These are phyloP conservation scores for Inosperma sp. DNA, from an alignment of 768 basidiomycete species.

Conservation along the genomic window DNA sequence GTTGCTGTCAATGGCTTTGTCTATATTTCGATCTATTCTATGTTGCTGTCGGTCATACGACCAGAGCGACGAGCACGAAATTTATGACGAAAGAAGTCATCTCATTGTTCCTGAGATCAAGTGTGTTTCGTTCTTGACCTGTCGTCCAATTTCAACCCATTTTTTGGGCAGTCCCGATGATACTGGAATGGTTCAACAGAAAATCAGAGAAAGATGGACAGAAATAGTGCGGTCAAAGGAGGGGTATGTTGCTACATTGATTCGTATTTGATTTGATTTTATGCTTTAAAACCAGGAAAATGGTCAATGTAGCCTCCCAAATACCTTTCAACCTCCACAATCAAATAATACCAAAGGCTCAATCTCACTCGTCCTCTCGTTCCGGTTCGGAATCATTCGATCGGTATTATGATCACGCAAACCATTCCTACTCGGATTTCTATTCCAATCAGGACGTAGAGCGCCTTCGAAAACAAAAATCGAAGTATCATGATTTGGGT, in stretches of 20 bases:
- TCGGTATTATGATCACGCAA: conserved; percentile 14
- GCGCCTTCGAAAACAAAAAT: conserved; percentile 16
- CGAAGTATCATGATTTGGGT: conserved; percentile 9
- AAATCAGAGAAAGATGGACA: conserved; percentile 49
- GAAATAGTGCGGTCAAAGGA: conserved; percentile 58
- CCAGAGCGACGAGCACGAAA: conserved; percentile 12
- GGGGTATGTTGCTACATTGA: conserved; percentile 39
- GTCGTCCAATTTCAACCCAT: neutral
- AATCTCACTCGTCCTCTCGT: conserved; percentile 26
- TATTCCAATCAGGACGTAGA: conserved; percentile 13
- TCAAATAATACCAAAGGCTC: conserved; percentile 24
- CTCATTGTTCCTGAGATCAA: conserved; percentile 28
- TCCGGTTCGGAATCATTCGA: conserved; percentile 25
- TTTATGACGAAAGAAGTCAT: conserved; percentile 28
- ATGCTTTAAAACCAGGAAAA: conserved; percentile 43
- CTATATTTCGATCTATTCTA: conserved; percentile 22
- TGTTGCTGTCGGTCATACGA: conserved; percentile 22
- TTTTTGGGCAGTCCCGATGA: conserved; percentile 19
- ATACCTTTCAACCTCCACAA: conserved; percentile 59
- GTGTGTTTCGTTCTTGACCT: conserved; percentile 19
- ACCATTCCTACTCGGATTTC: conserved; percentile 18
- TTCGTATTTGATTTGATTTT: conserved; percentile 2
- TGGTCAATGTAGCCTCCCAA: conserved; percentile 62
- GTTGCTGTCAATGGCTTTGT: conserved; percentile 23
- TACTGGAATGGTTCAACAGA: conserved; percentile 42